Evolutionary conservation across 768 basidiomycete genomes (phyloP).

Genomic region (Tephrocybe rancida): DNA sequence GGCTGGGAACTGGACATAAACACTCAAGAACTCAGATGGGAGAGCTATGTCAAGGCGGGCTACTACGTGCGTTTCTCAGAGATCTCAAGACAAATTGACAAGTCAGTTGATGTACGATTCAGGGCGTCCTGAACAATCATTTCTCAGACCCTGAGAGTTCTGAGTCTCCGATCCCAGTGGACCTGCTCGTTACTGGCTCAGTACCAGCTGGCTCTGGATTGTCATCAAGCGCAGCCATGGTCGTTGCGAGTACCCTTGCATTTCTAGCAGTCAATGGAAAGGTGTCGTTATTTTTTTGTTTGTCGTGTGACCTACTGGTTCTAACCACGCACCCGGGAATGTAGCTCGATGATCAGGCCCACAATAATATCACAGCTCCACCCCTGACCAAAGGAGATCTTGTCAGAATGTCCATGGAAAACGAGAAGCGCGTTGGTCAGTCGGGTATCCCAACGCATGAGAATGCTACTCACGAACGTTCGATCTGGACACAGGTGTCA

Average conservation of each 20-base stretch:
- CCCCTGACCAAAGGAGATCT: slow-evolving; percentile 66
- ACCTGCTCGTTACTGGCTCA: slow-evolving; percentile 77
- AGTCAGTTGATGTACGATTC: slow-evolving; percentile 30
- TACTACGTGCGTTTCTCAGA: slow-evolving; percentile 61
- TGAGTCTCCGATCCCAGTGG: slow-evolving; percentile 56
- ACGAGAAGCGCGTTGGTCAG: slow-evolving; percentile 80
- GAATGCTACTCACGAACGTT: background rate
- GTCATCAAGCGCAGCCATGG: slow-evolving; percentile 89
- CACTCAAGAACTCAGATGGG: slow-evolving; percentile 73
- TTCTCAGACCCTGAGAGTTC: slow-evolving; percentile 33
- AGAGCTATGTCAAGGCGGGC: slow-evolving; percentile 86
- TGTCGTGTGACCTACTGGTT: background rate
- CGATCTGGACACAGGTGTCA: slow-evolving; percentile 49
- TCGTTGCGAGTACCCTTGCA: slow-evolving; percentile 82
- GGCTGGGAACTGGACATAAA: slow-evolving; percentile 80
- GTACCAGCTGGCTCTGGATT: slow-evolving; percentile 88
- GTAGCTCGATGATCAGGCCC: slow-evolving; percentile 19
- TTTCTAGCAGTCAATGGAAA: slow-evolving; percentile 81
- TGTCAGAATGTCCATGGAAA: slow-evolving; percentile 80
- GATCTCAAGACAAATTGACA: background rate
- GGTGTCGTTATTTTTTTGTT: slow-evolving; percentile 23
- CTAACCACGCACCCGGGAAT: background rate
- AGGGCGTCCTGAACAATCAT: slow-evolving; percentile 72
- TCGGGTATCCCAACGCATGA: slow-evolving; percentile 1
- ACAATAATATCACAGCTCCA: background rate